Base-by-base conservation (phyloP, 163 green algal species). In the Botryococcus braunii region DNA sequence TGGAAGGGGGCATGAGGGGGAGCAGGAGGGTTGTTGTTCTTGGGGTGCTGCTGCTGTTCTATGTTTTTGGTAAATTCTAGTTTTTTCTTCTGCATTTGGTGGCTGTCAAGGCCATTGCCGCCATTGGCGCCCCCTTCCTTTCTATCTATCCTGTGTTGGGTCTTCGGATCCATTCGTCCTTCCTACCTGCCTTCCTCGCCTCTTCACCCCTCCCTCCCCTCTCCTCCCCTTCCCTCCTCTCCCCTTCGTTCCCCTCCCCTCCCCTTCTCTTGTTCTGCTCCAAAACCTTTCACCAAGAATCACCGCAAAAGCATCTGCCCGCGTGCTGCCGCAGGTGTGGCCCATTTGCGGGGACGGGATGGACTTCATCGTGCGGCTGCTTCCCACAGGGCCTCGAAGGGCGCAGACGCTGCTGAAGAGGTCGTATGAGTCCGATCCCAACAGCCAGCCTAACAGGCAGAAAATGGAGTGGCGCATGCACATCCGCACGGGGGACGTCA, bases 301-400 rank as follows among this genome's bases (percentile, higher is more conserved):
- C n/a, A n/a, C n/a, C n/a, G n/a, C n/a, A n/a, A n/a, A n/a, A n/a
- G n/a, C 46, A 27, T 55, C 46, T 55, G 46, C 17, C 17, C 21
- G 46, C 46, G 25, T 8, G 0, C 27, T 9, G 36, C 4, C 23
- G 36, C 65, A 70, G 65, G 65, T 71, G 66, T 71, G 52, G 66
- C 66, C 66, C 1, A 65, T 65, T 8, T 71, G 66, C 32, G 66
- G 66, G 4, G 66, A 71, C 39, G 66, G 66, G 4, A 41, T 71
- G 52, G 66, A 71, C 39, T 65, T 71, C 27, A 27, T 47, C 23
- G 55, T 71, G 38, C 37, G 52, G 65, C 65, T 70, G 4, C 63
- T 39, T 25, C 52, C 52, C 34, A n/a, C 49, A 1, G 52, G 38
- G 8, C 23, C 65, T 25, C 5, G 36, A 21, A 41, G 48, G 3